A percentile compares a stretch with the other conserved stretches of the same genome.
Conservation (phyloP, 176 grass and related monocot genomes). For the Cenchrus purpureus region DNA sequence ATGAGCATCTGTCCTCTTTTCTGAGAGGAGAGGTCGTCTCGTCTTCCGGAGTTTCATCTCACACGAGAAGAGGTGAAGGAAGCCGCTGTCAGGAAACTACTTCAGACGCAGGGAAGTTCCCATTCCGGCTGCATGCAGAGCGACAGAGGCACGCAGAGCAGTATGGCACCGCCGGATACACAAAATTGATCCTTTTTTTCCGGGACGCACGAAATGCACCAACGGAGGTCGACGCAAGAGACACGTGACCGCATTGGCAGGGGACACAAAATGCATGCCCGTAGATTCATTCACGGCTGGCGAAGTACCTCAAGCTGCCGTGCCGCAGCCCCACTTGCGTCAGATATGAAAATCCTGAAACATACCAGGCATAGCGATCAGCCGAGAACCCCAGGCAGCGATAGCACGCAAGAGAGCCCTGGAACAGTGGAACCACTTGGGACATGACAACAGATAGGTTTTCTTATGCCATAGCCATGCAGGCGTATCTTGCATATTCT, state of each 20-base stretch:
- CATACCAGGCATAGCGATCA: background rate
- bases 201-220: background rate
- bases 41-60: background rate
- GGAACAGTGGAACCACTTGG: background rate
- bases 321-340: background rate
- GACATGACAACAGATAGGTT: background rate
- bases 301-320: background rate
- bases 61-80: background rate
- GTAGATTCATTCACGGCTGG: background rate
- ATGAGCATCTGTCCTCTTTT: background rate
- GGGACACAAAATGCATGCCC: background rate
- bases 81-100: background rate
- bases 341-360: background rate
- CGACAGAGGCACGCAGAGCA: background rate
- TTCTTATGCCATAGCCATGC: background rate
- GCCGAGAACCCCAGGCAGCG: background rate
- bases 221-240: background rate
- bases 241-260: background rate
- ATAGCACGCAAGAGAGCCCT: conserved; percentile 1
- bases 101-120: background rate
- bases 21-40: background rate
- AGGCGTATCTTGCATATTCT: background rate
- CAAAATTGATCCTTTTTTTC: no score
- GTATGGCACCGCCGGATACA: background rate
- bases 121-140: background rate